Base-by-base conservation (phyloP, 2,329 filamentous ascomycete species). In the Fusarium vanettenii region DNA sequence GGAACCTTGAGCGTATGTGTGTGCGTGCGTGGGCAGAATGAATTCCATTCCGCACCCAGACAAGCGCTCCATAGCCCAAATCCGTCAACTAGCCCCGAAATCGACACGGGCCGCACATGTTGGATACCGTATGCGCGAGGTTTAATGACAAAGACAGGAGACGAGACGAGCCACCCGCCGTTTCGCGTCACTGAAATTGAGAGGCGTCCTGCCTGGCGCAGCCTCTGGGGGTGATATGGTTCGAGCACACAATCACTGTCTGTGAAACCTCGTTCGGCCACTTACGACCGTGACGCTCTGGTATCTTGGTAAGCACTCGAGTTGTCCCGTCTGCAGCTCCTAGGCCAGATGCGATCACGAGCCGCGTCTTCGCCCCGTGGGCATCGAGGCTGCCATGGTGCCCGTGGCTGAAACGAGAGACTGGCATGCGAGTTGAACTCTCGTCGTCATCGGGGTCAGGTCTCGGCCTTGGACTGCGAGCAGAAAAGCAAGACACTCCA, bases 401-500 rank as follows among this genome's bases (percentile, higher is more conserved):
- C 55, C 55, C 35, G 57, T 76, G 75, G 75, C 76, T 76, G 75
- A 78, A 78, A 78, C 76, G 20, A 37, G 67, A 69, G 72, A 73
- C 69, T 76, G 75, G 71, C 57, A 78, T 78, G 76, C n/a, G 69
- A 55, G 41, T 39, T 57, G 45, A 77, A 67, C 63, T 67, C 75
- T 72, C 64, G 50, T 68, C 45, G 33, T 52, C 31, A 48, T 69
- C 41, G 63, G 33, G 18, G 13, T 45, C 27, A 60, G 60, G 64
- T 69, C 66, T 71, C 67, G 64, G 50, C 75, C 56, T 48, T 52
- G 16, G 39, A 20, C 45, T 66, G 39, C 20, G 25, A 29, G 39
- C 43, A 50, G n/a, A n/a, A n/a, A 61, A 52, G 45, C 56, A 48
- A 43, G 27, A 25, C 25, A 10, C 29, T 43, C 4, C 5, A n/a